These are phyloP conservation scores for Cutaneotrichosporon sp. DNA, from an alignment of 1,284 basidiomycete species.

Conservation along the genomic window DNA sequence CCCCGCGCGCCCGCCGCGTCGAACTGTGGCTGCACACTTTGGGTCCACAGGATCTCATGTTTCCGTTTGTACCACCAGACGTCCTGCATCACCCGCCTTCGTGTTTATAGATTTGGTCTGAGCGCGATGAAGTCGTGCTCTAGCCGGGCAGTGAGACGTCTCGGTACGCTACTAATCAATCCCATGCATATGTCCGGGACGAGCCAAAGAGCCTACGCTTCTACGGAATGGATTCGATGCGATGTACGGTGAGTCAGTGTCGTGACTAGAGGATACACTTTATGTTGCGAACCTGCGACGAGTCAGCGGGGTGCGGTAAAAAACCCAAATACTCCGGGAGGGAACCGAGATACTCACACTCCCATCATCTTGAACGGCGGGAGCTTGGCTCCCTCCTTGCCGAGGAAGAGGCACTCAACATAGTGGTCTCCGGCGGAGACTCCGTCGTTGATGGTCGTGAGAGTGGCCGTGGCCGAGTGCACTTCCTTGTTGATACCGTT, in stretches of 20 bases:
- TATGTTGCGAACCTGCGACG: conserved; percentile 6
- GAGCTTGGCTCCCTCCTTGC: conserved; percentile 64
- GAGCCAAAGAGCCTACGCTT: not conserved
- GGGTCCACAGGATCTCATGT: conserved; percentile 5
- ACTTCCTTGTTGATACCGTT: conserved; percentile 48
- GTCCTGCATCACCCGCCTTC: conserved; percentile 10
- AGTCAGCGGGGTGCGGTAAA: conserved; percentile 1
- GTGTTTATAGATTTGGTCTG: conserved; percentile 15
- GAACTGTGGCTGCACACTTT: not conserved
- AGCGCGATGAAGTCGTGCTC: conserved; percentile 13
- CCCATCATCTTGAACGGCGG: conserved; percentile 79
- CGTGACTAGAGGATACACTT: not conserved
- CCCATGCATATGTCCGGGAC: not conserved
- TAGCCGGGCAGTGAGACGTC: too few species aligned
- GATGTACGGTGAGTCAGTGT: not conserved
- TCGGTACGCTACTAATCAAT: too few species aligned
- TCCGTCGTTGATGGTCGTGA: conserved; percentile 70
- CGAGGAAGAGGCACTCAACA: conserved; percentile 73
- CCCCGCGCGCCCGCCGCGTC: not conserved
- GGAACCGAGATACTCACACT: conserved; percentile 50
- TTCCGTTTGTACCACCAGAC: conserved; percentile 15
- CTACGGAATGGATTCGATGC: conserved; percentile 1
- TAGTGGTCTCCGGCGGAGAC: conserved; percentile 75
- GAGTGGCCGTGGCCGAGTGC: conserved; percentile 49
- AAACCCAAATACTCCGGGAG: too few species aligned